These are phyloP conservation scores for Hydrangea macrophylla DNA, from an alignment of 148 eudicot genomes.

Conservation along the genomic window DNA sequence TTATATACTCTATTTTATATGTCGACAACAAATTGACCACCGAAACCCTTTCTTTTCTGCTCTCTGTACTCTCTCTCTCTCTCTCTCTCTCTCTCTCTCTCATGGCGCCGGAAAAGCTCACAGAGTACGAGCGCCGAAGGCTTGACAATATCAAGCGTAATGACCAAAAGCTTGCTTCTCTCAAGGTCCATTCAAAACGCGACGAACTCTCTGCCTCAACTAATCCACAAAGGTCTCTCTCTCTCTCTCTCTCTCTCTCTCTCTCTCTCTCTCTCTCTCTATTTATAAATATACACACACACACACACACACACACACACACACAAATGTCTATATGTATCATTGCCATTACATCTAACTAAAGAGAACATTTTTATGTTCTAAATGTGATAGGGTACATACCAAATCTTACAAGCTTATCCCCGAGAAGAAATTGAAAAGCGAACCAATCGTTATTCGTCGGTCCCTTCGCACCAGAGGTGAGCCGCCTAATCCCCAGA, in stretches of 20 bases:
- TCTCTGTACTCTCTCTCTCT: no score
- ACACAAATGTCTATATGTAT: neutral
- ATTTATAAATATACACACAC: no score
- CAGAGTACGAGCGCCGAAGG: slow-evolving; percentile 72
- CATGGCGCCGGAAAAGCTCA: slow-evolving; percentile 49
- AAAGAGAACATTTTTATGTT: no score
- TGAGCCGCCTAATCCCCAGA: no score
- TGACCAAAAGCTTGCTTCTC: slow-evolving; percentile 64
- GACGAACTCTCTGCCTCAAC: slow-evolving; percentile 47
- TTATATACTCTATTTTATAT: no score
- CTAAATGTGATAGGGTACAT: slow-evolving; percentile 34
- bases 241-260: neutral
- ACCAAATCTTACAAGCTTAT: slow-evolving; percentile 50
- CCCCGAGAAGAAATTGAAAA: slow-evolving; percentile 52
- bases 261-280: no score
- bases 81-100: no score
- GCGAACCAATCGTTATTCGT: slow-evolving; percentile 57
- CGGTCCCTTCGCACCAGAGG: slow-evolving; percentile 64
- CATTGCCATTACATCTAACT: neutral
- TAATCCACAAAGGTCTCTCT: slow-evolving; percentile 53
- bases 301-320: neutral
- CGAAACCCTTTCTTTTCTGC: neutral
- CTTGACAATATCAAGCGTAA: slow-evolving; percentile 88
- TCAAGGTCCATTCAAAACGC: slow-evolving; percentile 61
- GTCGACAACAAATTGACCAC: no score